Percentiles rank a stretch among this genome's conserved stretches.
These are phyloP conservation scores for Boletus patriciae DNA, from an alignment of 768 basidiomycete genomes.

Conservation along the genomic window DNA sequence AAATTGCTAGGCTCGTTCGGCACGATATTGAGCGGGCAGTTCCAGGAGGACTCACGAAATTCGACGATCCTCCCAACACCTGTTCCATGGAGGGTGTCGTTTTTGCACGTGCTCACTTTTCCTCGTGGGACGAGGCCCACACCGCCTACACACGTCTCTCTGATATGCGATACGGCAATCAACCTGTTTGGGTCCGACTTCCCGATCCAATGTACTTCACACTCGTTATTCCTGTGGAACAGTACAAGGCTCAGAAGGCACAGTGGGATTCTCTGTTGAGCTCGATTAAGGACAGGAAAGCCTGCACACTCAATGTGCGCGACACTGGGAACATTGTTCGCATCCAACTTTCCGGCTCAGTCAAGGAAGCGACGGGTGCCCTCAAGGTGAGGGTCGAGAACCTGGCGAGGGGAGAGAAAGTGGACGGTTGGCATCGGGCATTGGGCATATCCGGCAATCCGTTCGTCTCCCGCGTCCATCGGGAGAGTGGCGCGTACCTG, in stretches of 20 bases:
- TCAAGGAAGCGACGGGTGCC: constrained; percentile 52
- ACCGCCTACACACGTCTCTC: constrained; percentile 38
- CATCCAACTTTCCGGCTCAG: constrained; percentile 50
- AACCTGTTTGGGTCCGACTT: constrained; percentile 40
- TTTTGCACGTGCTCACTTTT: constrained; percentile 45
- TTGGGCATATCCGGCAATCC: constrained; percentile 30
- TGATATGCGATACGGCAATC: constrained; percentile 34
- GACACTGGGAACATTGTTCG: constrained; percentile 30
- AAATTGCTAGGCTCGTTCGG: constrained; percentile 24
- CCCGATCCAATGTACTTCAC: constrained; percentile 53
- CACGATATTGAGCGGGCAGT: constrained; percentile 23
- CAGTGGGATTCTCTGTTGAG: constrained; percentile 49
- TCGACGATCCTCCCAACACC: constrained; percentile 28
- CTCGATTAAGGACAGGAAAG: constrained; percentile 37
- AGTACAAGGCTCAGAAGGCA: constrained; percentile 50
- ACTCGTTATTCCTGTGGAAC: constrained; percentile 46
- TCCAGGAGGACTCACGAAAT: constrained; percentile 18
- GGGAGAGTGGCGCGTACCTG: constrained; percentile 43
- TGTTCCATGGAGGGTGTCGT: constrained; percentile 34
- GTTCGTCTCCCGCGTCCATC: constrained; percentile 38
- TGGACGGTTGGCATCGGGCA: constrained; percentile 52
- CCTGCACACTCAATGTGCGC: constrained; percentile 35
- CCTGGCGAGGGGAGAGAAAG: constrained; percentile 49
- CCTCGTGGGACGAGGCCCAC: constrained; percentile 49
- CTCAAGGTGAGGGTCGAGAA: constrained; percentile 62